Percentiles rank a stretch among this genome's conserved stretches.
Evolutionary conservation across 2,329 filamentous ascomycete genomes (phyloP).

Genomic region (Emmonsiellopsis sp.): DNA sequence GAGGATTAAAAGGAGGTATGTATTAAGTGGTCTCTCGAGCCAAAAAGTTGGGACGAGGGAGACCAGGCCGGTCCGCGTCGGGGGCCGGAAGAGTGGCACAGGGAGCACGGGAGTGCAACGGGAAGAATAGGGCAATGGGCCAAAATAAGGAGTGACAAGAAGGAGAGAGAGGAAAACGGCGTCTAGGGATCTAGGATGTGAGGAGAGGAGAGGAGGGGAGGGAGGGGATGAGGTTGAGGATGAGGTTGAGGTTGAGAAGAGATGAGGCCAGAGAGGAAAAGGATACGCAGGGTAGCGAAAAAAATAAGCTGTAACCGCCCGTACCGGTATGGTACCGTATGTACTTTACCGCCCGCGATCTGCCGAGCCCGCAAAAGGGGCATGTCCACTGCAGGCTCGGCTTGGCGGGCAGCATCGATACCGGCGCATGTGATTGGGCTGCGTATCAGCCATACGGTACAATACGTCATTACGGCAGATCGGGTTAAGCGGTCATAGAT

Average conservation of each 20-base stretch:
- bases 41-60: no score
- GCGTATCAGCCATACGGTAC: neutral
- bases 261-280: neutral
- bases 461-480: neutral
- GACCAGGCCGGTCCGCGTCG: neutral
- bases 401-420: neutral
- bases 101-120: neutral
- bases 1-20: neutral
- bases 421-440: neutral
- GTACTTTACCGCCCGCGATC: neutral
- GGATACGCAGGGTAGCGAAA: neutral
- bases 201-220: slow-evolving; percentile 4
- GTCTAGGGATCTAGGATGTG: neutral
- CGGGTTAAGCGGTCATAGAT: neutral
- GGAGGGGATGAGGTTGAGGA: neutral
- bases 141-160: slow-evolving; percentile 2
- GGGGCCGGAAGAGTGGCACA: neutral
- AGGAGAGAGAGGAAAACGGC: neutral
- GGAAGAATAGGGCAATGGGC: neutral
- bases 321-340: neutral
- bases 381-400: no score
- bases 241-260: neutral
- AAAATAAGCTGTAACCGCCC: neutral
- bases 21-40: no score
- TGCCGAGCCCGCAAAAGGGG: neutral